Evolutionary conservation across 208 protist species (phyloP).

Genomic region (Leishmania tropica): DNA sequence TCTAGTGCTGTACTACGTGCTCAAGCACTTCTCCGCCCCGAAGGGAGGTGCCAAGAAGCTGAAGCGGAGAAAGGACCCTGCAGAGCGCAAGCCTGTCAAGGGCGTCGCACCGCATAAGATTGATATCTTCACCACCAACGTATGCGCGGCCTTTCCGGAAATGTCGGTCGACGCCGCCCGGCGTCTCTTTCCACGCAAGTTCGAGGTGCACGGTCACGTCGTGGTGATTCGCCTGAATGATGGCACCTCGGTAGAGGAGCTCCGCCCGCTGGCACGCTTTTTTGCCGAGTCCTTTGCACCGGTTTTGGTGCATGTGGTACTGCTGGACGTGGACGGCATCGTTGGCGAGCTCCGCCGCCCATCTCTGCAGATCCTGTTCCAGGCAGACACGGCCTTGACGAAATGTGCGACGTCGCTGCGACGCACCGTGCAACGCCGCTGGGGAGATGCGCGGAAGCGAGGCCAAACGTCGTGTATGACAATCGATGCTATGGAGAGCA

Average conservation of each 20-base stretch:
- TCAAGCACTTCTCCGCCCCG: neutral
- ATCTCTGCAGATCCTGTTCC: conserved; percentile 46
- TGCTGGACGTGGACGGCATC: conserved; percentile 75
- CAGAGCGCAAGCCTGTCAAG: conserved; percentile 9
- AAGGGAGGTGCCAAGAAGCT: neutral
- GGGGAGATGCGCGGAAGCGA: conserved; percentile 5
- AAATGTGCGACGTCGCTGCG: conserved; percentile 17
- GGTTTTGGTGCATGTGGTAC: conserved; percentile 68
- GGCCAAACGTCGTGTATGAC: conserved; percentile 9
- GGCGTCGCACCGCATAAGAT: conserved; percentile 45
- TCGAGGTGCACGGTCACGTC: conserved; percentile 83
- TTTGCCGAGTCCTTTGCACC: conserved; percentile 75
- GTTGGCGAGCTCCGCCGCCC: conserved; percentile 77
- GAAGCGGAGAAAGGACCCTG: neutral
- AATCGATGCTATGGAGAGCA: conserved; percentile 17
- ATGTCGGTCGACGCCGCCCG: conserved; percentile 28
- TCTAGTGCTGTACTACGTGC: conserved; percentile 9
- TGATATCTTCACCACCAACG: conserved; percentile 50
- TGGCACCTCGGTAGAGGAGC: conserved; percentile 38
- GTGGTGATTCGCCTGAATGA: conserved; percentile 79
- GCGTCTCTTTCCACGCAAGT: conserved; percentile 70
- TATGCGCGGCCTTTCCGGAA: conserved; percentile 19
- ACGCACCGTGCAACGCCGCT: conserved; percentile 12
- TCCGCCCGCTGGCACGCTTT: conserved; percentile 40
- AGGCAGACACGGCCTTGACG: conserved; percentile 6